Evolutionary conservation across 2,329 filamentous ascomycete genomes (phyloP).

Genomic region (Sclerotinia sclerotiorum): DNA sequence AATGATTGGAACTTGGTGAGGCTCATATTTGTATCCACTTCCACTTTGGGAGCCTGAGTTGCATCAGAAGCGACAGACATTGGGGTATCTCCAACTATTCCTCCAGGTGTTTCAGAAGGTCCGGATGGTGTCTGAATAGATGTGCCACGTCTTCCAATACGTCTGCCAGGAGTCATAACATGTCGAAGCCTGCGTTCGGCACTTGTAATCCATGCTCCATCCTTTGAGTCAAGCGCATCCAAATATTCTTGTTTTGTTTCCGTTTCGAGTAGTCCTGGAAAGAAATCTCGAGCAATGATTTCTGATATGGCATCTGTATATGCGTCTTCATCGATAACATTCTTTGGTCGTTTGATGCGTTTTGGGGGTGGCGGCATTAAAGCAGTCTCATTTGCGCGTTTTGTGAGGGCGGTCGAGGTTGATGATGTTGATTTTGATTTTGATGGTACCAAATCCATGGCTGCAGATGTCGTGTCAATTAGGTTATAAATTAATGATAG

Average conservation of each 20-base stretch:
- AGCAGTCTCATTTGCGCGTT: slow-evolving; percentile 61
- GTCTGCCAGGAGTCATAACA: slow-evolving; percentile 77
- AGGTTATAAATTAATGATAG: background rate
- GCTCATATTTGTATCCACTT: slow-evolving; percentile 74
- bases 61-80: slow-evolving; percentile 52
- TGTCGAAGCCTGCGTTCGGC: slow-evolving; percentile 70
- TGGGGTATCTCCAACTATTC: slow-evolving; percentile 73
- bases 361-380: slow-evolving; percentile 93
- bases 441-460: slow-evolving; percentile 24
- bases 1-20: slow-evolving; percentile 84
- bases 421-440: slow-evolving; percentile 11
- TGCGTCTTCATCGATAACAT: slow-evolving; percentile 87
- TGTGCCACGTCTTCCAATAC: slow-evolving; percentile 40
- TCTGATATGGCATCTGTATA: slow-evolving; percentile 89
- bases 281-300: slow-evolving; percentile 96
- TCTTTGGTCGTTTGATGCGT: slow-evolving; percentile 85
- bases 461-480: background rate
- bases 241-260: slow-evolving; percentile 90
- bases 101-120: slow-evolving; percentile 58
- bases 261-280: slow-evolving; percentile 83
- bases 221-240: slow-evolving; percentile 82
- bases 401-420: slow-evolving; percentile 59
- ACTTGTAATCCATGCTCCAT: slow-evolving; percentile 81
- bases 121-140: slow-evolving; percentile 39
- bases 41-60: slow-evolving; percentile 43